Evolutionary conservation across 441 rosid genomes (phyloP), one percentile per base, ranked within the genome.

Genomic region (Melastoma candidum): DNA sequence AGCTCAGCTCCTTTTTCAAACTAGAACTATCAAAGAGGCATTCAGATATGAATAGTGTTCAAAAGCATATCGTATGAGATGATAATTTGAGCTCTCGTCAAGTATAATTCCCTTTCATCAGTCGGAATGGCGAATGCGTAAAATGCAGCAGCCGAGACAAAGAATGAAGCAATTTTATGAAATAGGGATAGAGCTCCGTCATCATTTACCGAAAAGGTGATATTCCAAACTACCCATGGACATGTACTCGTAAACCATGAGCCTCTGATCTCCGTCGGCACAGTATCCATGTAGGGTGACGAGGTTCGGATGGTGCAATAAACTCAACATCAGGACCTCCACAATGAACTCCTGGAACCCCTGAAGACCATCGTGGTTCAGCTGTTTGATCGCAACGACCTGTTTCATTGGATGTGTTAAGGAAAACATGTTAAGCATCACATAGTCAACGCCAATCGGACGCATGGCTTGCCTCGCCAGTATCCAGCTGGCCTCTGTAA

Each of bases 191-290:
- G 56, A 46, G 26, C 5, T 29, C 36, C 36, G 7, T 6, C 0
- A 29, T 29, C 1, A 67, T 50, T 57, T 74, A 92, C 98, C 92
- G 11, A 75, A 88, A 53, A 92, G 87, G 77, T 88, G 98, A 69
- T 85, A 79, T 82, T 92, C 97, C 76, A 92, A 62, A 60, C 95
- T 82, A 17, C 98, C 98, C 90, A 70, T 75, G 9, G 89, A 70
- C 98, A 92, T 83, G 69, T 82, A 90, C 56, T 90, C 95, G 22
- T 90, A 90, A 64, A 90, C 98, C 74, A 92, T 68, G 27, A 92
- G 78, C 61, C 95, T 84, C 56, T 88, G 97, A 73, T 92, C 97
- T 61, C 98, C 98, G 22, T 83, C 71, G 29, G 92, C 82, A 62
- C 97, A 92, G 71, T 85, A 92, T 32, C 98, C 98, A 25, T 70